phyloP scores from a whole-genome alignment of 1,284 basidiomycete genomes.

The Marasmius oreades region DNA sequence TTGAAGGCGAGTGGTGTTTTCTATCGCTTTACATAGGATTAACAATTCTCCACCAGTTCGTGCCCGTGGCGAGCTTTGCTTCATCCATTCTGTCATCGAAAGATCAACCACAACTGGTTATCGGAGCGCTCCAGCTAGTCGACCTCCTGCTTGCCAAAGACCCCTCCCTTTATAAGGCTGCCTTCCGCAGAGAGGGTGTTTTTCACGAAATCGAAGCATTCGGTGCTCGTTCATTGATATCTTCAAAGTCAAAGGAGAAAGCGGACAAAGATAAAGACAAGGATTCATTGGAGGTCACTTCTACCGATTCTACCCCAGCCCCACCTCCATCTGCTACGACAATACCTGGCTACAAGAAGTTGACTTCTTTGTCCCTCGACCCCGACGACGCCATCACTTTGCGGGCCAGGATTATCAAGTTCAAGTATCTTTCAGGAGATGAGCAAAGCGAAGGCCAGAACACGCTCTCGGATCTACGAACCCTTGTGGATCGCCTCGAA shows the following conservation, averaged over 20 bases:
- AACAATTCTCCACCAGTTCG: slow-evolving; percentile 50
- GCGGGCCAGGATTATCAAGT: slow-evolving; percentile 79
- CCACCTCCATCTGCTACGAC: slow-evolving; percentile 36
- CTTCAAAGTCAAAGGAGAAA: slow-evolving; percentile 55
- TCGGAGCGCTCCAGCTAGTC: slow-evolving; percentile 86
- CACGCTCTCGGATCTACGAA: slow-evolving; percentile 62
- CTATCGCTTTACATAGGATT: background rate
- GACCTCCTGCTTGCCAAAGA: slow-evolving; percentile 85
- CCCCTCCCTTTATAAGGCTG: slow-evolving; percentile 78
- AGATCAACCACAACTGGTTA: slow-evolving; percentile 82
- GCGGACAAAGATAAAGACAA: slow-evolving; percentile 44
- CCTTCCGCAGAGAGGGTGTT: slow-evolving; percentile 90
- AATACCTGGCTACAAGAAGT: slow-evolving; percentile 64
- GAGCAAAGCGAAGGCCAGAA: slow-evolving; percentile 61
- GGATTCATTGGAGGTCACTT: slow-evolving; percentile 36
- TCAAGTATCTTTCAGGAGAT: slow-evolving; percentile 67
- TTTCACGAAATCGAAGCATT: slow-evolving; percentile 86
- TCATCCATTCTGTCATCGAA: slow-evolving; percentile 90
- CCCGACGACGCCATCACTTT: slow-evolving; percentile 90
- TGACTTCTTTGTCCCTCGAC: slow-evolving; percentile 63
- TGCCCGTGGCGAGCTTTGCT: slow-evolving; percentile 89
- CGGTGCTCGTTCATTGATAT: slow-evolving; percentile 57
- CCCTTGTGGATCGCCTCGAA: slow-evolving; percentile 62
- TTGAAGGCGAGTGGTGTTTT: slow-evolving; percentile 52
- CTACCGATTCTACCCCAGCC: slow-evolving; percentile 30